phyloP scores from a whole-genome alignment of 1,139 yeast species.

The Zygosaccharomyces sapae region DNA sequence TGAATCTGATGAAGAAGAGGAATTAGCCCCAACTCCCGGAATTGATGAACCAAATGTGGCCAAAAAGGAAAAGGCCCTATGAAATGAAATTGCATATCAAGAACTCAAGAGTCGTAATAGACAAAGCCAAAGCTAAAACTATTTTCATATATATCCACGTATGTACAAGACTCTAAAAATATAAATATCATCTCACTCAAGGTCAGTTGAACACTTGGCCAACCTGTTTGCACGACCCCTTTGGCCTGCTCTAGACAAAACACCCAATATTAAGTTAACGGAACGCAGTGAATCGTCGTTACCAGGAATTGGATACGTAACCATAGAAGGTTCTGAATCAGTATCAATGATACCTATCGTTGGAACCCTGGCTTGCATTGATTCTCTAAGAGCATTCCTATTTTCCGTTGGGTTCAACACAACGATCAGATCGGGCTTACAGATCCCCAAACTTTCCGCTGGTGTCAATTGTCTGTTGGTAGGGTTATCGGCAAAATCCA shows the following conservation, averaged over 20 bases:
- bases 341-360: conserved; percentile 94
- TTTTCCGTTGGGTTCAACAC: conserved; percentile 86
- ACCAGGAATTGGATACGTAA: conserved; percentile 93
- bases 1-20: conserved; percentile 44
- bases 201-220: conserved; percentile 32
- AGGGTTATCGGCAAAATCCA: conserved; percentile 58
- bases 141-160: conserved; percentile 4
- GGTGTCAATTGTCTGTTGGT: conserved; percentile 54
- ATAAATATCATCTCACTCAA: conserved; percentile 1
- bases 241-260: conserved; percentile 80
- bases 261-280: conserved; percentile 72
- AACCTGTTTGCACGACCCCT: conserved; percentile 63
- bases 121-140: not conserved
- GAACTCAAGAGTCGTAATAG: not conserved
- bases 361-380: conserved; percentile 78
- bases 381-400: conserved; percentile 75
- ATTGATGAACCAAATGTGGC: conserved; percentile 9
- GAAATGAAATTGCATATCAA: conserved; percentile 2
- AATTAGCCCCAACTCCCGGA: conserved; percentile 4
- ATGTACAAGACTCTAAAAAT: conserved; percentile 7
- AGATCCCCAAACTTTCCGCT: conserved; percentile 43
- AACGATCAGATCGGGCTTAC: conserved; percentile 86
- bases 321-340: conserved; percentile 81
- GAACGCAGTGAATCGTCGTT: conserved; percentile 91
- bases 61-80: conserved; percentile 13